Evolutionary conservation across 441 rosid species (phyloP), one percentile per base, ranked within the genome.

Genomic region (Melastoma candidum): DNA sequence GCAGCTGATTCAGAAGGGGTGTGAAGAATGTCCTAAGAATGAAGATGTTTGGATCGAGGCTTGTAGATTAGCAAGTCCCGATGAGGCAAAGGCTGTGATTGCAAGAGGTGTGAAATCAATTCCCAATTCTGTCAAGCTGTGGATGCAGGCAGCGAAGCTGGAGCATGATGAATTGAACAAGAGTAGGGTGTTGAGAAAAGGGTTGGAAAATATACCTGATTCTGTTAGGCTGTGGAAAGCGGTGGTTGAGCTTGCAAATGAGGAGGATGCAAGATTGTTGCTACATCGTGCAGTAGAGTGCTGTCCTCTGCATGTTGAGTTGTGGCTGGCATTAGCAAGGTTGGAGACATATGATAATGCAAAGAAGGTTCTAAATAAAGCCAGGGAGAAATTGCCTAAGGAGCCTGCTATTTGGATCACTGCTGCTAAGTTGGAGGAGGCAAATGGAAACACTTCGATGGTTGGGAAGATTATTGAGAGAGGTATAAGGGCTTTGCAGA

Each of bases 1-100:
- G 71, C 79, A 73, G 60, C 74, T 82, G 75, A 88, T 92, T 59
- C 84, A 81, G 59, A 85, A 51, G 66, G 95, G 98, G 0, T 92
- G 97, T 1, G 95, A 88, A 62, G 97, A 92, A 73, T 92, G 97
- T 63, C 95, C 97, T 1, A 88, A 65, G 62, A 88, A 73, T 51
- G 97, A 92, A 53, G 97, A 88, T 76, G 92, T 86, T 53, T 92
- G 97, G 98, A 67, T 88, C 54, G 95, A 92, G 66, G 97, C 98
- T 1, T 92, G 97, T 69, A 71, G 97, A 62, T 66, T 92, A 60
- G 76, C 98, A 0, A 81, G 80, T 63, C 95, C 95, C 2, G 95
- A 77, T 54, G 98, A 92, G 58, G 92, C 98, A 10, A 92, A 88
- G 74, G 92, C 79, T 5, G 95, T 84, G 67, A 79, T 88, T 74